Evolutionary conservation across 495 filamentous ascomycete species (phyloP).

Genomic region (Hypoxylon crocopeplum): DNA sequence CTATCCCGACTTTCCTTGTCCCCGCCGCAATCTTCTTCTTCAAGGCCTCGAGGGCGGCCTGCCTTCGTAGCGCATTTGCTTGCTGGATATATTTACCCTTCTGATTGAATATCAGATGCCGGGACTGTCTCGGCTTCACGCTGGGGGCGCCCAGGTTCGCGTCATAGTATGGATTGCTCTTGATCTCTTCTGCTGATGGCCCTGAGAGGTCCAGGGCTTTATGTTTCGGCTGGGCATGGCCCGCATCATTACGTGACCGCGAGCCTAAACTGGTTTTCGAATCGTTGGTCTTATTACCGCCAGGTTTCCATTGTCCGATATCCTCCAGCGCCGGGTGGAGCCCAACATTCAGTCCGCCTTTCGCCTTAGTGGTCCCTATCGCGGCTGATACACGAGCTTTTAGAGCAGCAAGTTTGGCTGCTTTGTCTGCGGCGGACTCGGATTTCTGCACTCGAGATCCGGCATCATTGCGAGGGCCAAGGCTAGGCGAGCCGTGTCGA

Average conservation of each 20-base stretch:
- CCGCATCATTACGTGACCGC: conserved; percentile 25
- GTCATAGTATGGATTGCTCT: conserved; percentile 88
- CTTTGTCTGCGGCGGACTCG: conserved; percentile 60
- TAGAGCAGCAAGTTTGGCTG: conserved; percentile 64
- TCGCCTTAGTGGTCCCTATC: conserved; percentile 64
- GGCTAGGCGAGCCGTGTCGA: conserved; percentile 49
- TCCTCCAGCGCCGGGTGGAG: conserved; percentile 90
- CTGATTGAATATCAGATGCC: conserved; percentile 87
- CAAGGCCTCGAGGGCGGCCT: conserved; percentile 89
- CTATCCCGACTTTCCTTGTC: conserved; percentile 83
- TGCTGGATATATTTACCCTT: conserved; percentile 98
- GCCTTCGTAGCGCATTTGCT: conserved; percentile 82
- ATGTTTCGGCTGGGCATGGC: conserved; percentile 21
- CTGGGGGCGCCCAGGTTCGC: conserved; percentile 68
- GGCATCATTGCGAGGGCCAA: conserved; percentile 60
- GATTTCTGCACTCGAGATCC: conserved; percentile 58
- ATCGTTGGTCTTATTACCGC: conserved; percentile 34
- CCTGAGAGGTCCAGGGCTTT: conserved; percentile 67
- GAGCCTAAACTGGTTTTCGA: conserved; percentile 37
- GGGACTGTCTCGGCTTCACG: conserved; percentile 67
- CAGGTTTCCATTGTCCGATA: conserved; percentile 66
- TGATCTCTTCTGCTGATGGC: conserved; percentile 63
- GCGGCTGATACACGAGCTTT: conserved; percentile 84
- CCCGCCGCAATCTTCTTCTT: conserved; percentile 89
- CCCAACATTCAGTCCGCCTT: conserved; percentile 85